Conservation (phyloP, 1,284 basidiomycete genomes). For the Wallemia ichthyophaga region DNA sequence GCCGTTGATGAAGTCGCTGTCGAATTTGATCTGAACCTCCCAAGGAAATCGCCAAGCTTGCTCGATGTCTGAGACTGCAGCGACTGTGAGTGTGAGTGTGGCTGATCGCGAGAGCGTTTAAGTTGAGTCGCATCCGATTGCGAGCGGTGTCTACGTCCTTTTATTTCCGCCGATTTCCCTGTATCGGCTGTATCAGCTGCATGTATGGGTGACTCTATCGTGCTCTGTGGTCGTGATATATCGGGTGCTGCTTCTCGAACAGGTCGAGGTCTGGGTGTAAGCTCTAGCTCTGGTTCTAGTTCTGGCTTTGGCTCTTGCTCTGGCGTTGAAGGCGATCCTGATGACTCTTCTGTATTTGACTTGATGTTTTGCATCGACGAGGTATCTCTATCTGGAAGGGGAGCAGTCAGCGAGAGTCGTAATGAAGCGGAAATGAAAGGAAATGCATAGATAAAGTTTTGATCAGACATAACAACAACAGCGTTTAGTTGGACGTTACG, state of each 20-base stretch:
- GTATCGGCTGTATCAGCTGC: conserved; percentile 1
- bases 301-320: too few species aligned
- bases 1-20: background rate
- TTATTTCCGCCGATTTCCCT: conserved; percentile 6
- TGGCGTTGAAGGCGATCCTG: too few species aligned
- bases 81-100: background rate
- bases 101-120: conserved; percentile 1
- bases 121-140: background rate
- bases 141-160: background rate
- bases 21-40: background rate
- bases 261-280: too few species aligned
- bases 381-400: background rate
- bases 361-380: too few species aligned
- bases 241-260: background rate
- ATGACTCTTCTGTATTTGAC: too few species aligned
- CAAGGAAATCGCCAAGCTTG: background rate
- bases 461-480: conserved; percentile 9
- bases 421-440: background rate
- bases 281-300: too few species aligned
- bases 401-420: background rate
- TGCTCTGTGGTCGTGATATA: background rate
- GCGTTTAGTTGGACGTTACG: conserved; percentile 6
- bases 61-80: background rate
- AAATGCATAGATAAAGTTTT: conserved; percentile 6
- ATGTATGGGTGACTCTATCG: background rate